Evolutionary conservation across 179 eudicot genomes (phyloP).

Genomic region (Actinidia chinensis): DNA sequence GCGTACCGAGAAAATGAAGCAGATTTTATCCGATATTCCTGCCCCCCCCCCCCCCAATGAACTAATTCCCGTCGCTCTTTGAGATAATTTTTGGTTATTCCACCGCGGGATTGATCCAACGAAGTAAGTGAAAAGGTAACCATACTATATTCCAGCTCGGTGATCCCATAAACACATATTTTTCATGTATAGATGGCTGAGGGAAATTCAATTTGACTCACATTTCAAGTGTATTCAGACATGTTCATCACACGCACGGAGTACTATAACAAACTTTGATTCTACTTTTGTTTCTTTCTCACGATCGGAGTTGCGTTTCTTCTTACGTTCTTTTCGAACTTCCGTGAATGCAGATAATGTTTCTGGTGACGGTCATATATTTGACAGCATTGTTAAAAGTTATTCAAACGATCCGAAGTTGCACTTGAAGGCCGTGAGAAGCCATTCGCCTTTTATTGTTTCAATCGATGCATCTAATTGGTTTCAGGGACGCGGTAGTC

Average conservation of each 20-base stretch:
- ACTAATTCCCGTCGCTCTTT: not conserved
- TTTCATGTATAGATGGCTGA: slow-evolving; percentile 24
- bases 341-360: too few relatives aligned
- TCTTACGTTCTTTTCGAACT: too few relatives aligned
- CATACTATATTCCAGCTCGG: not conserved
- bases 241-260: not conserved
- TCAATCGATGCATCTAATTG: too few relatives aligned
- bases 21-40: slow-evolving; percentile 48
- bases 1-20: slow-evolving; percentile 76
- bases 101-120: not conserved
- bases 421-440: too few relatives aligned
- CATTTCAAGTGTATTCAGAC: slow-evolving; percentile 20
- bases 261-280: not conserved
- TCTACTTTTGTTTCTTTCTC: not conserved
- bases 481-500: too few relatives aligned
- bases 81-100: slow-evolving; percentile 3
- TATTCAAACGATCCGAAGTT: too few relatives aligned
- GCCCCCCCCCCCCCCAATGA: too few relatives aligned
- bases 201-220: not conserved
- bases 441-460: too few relatives aligned
- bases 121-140: not conserved
- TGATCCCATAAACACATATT: slow-evolving; percentile 13
- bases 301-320: too few relatives aligned
- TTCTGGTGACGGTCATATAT: too few relatives aligned
- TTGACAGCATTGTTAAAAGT: too few relatives aligned